Evolutionary conservation across 2,329 filamentous ascomycete species (phyloP).

Genomic region (Teratosphaeria viscida): DNA sequence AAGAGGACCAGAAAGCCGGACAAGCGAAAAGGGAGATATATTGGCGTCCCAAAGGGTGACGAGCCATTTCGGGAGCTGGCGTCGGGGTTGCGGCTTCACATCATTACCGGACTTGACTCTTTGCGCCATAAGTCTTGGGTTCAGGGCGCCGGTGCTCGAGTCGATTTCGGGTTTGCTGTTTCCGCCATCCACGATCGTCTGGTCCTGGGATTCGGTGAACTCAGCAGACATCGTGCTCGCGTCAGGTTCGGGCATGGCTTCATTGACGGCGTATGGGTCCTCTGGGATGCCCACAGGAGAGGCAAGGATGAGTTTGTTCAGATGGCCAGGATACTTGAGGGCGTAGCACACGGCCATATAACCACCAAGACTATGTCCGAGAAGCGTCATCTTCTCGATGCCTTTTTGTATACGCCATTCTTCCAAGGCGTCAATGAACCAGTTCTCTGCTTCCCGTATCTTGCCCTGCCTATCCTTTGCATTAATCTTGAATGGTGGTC

Average conservation of each 20-base stretch:
- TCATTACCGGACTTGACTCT: conserved; percentile 5
- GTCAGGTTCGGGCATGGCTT: conserved; percentile 66
- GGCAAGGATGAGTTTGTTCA: conserved; percentile 93
- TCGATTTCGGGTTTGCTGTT: conserved; percentile 35
- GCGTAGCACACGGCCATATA: conserved; percentile 94
- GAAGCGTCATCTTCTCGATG: conserved; percentile 83
- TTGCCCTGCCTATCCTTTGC: conserved; percentile 72
- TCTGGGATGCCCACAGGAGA: conserved; percentile 92
- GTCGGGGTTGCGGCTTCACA: conserved; percentile 39
- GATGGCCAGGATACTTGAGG: conserved; percentile 83
- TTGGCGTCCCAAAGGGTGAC: conserved; percentile 95
- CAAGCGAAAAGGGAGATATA: conserved; percentile 83
- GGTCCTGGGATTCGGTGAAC: conserved; percentile 63
- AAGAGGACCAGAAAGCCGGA: conserved; percentile 78
- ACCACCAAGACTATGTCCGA: conserved; percentile 87
- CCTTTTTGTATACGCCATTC: conserved; percentile 87
- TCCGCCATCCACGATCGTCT: conserved; percentile 14
- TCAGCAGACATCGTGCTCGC: conserved; percentile 67
- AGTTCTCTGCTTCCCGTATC: conserved; percentile 80
- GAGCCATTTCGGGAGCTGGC: conserved; percentile 71
- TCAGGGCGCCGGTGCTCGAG: conserved; percentile 16
- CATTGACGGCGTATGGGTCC: conserved; percentile 78
- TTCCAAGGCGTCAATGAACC: conserved; percentile 92
- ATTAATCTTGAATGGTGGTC: conserved; percentile 74
- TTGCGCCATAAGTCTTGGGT: neutral